Conservation (phyloP, 2,329 filamentous ascomycete species). For the Paraphaeosphaeria minitans region DNA sequence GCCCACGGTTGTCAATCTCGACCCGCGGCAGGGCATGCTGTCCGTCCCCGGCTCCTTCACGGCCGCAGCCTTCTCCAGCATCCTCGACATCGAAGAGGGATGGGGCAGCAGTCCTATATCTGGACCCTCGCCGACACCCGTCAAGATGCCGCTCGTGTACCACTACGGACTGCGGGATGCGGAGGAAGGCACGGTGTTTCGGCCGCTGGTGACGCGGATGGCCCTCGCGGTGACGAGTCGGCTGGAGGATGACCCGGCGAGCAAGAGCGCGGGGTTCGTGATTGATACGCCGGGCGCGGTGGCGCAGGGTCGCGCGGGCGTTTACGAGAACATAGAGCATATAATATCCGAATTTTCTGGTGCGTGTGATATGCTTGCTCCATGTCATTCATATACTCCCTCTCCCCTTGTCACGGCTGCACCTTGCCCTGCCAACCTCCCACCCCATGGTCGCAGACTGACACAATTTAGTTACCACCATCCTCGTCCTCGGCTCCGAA, state of each 20-base stretch:
- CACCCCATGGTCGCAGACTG: slow-evolving; percentile 18
- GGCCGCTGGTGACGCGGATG: slow-evolving; percentile 73
- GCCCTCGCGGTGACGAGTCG: slow-evolving; percentile 79
- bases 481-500: slow-evolving; percentile 82
- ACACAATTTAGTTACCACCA: slow-evolving; percentile 67
- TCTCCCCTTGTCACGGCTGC: slow-evolving; percentile 1
- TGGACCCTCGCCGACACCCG: slow-evolving; percentile 83
- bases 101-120: slow-evolving; percentile 92
- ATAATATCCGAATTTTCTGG: slow-evolving; percentile 72
- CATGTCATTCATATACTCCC: neutral
- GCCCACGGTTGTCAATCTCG: slow-evolving; percentile 82
- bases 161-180: slow-evolving; percentile 78
- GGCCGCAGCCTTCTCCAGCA: slow-evolving; percentile 82
- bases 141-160: slow-evolving; percentile 91
- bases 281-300: slow-evolving; percentile 80
- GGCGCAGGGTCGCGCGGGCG: slow-evolving; percentile 65
- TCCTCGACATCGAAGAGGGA: slow-evolving; percentile 85
- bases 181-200: slow-evolving; percentile 73
- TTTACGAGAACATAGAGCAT: slow-evolving; percentile 79
- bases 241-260: slow-evolving; percentile 74
- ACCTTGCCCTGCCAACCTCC: slow-evolving; percentile 4
- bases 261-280: slow-evolving; percentile 76
- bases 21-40: slow-evolving; percentile 71
- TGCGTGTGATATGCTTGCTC: slow-evolving; percentile 43
- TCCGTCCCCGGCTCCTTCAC: slow-evolving; percentile 74